Conservation (phyloP, 139 green algal genomes). For the Ettlia oleoabundans region DNA sequence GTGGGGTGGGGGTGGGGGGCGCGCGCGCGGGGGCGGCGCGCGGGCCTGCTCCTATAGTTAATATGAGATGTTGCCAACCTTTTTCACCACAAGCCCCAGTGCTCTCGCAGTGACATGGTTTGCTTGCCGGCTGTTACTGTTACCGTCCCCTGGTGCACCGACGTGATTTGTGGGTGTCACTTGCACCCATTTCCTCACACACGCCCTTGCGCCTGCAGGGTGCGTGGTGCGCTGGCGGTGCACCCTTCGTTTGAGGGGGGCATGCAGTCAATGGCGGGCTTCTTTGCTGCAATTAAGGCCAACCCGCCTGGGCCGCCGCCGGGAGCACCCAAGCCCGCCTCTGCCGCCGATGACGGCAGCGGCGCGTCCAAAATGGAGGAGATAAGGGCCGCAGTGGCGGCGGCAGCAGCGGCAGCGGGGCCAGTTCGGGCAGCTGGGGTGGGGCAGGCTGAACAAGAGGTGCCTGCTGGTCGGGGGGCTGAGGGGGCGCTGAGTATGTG, state of each 20-base stretch:
- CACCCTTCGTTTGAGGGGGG: slow-evolving; percentile 45
- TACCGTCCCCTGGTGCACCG: no score
- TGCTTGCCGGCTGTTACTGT: no score
- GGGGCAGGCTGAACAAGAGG: background rate
- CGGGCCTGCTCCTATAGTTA: no score
- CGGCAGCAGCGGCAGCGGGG: slow-evolving; percentile 22
- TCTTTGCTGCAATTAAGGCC: slow-evolving; percentile 61
- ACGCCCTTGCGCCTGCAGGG: slow-evolving; percentile 15
- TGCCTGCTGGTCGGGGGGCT: background rate
- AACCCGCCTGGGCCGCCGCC: slow-evolving; percentile 50
- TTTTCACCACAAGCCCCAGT: no score
- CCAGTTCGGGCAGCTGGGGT: background rate
- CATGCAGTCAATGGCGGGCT: slow-evolving; percentile 51
- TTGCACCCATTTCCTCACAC: background rate
- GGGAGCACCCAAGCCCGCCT: background rate
- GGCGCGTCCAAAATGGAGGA: background rate
- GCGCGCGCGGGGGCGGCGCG: no score
- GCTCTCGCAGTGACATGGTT: no score
- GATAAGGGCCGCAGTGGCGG: slow-evolving; percentile 5
- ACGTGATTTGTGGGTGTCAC: no score
- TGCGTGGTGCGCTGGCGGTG: slow-evolving; percentile 38
- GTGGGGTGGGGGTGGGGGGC: background rate
- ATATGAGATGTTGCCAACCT: no score
- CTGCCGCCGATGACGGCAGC: background rate
- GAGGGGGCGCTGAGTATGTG: background rate